Conservation (phyloP, 2,329 filamentous ascomycete species). For the Monilinia aucupariae region DNA sequence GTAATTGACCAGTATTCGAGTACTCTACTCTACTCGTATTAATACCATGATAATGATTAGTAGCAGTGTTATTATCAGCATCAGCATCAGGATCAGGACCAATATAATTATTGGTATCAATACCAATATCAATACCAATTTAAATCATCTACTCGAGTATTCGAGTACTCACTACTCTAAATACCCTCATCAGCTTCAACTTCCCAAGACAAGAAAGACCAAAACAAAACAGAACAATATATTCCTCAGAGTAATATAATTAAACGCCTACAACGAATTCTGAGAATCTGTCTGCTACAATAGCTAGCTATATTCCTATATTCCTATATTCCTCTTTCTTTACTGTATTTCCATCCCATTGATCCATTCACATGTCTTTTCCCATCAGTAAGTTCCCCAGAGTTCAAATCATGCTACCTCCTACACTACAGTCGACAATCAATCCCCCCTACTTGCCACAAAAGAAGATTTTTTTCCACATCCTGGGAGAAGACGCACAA, state of each 20-base stretch:
- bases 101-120: too few relatives aligned
- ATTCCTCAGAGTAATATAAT: background rate
- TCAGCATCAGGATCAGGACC: too few relatives aligned
- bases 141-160: too few relatives aligned
- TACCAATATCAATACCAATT: too few relatives aligned
- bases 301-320: constrained; percentile 10
- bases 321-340: constrained; percentile 7
- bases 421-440: background rate
- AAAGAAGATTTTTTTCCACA: constrained; percentile 1
- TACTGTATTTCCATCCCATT: background rate
- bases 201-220: too few relatives aligned
- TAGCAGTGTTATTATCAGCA: too few relatives aligned
- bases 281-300: background rate
- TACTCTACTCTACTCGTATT: too few relatives aligned
- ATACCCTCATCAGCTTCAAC: too few relatives aligned
- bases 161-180: too few relatives aligned
- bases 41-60: too few relatives aligned
- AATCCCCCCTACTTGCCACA: constrained; percentile 6
- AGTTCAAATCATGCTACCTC: background rate
- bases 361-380: background rate
- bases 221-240: too few relatives aligned
- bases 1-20: too few relatives aligned
- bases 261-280: background rate
- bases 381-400: background rate
- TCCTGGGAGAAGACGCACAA: background rate